A percentile compares a stretch with the other conserved stretches of the same genome.
Evolutionary conservation across 129 eudicot genomes (phyloP).

Genomic region (Escallonia herrerae): DNA sequence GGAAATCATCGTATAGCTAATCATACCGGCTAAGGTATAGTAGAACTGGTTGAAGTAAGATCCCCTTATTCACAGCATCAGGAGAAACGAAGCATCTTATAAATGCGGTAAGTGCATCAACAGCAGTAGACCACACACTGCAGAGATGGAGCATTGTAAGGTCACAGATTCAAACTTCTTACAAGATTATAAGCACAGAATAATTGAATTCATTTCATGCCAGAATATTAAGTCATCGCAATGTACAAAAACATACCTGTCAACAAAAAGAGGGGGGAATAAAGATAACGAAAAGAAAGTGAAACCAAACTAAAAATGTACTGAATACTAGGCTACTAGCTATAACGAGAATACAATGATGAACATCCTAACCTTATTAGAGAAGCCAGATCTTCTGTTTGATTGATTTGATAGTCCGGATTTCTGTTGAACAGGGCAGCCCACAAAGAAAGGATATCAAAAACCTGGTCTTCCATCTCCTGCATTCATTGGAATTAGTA

Average conservation of each 20-base stretch:
- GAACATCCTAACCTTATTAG: constrained; percentile 50
- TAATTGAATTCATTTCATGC: neutral
- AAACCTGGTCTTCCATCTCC: constrained; percentile 96
- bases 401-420: constrained; percentile 38
- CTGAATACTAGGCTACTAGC: neutral
- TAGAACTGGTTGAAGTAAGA: constrained; percentile 89
- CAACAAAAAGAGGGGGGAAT: neutral
- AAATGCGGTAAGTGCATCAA: constrained; percentile 82
- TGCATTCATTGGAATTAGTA: constrained; percentile 32
- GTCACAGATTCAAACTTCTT: constrained; percentile 1
- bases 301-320: neutral
- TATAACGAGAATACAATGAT: neutral
- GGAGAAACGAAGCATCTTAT: constrained; percentile 73
- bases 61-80: constrained; percentile 55
- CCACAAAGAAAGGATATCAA: constrained; percentile 95
- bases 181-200: neutral
- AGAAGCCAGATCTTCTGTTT: constrained; percentile 47
- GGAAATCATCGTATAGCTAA: neutral
- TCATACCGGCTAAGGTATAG: constrained; percentile 72
- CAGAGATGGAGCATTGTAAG: constrained; percentile 12
- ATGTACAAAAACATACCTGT: neutral
- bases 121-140: constrained; percentile 94
- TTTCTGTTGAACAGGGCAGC: constrained; percentile 59
- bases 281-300: too few relatives aligned
- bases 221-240: neutral